phyloP scores from a whole-genome alignment of 176 grass and related monocot species.

The Metroxylon sagu region DNA sequence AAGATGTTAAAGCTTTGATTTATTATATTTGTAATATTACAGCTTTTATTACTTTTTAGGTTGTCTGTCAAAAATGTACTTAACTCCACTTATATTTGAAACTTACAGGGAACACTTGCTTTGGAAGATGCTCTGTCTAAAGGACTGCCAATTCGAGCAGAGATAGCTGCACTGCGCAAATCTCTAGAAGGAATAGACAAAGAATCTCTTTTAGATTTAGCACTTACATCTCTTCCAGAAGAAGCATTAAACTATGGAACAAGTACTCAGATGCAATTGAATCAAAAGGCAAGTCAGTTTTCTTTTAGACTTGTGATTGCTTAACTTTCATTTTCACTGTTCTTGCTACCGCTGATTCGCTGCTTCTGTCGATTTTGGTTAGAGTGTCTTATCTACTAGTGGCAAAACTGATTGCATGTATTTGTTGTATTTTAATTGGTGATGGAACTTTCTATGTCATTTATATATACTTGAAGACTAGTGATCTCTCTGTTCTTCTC shows the following conservation, averaged over 20 bases:
- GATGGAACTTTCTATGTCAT: too few species aligned
- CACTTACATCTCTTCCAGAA: conserved; percentile 76
- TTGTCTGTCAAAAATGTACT: too few species aligned
- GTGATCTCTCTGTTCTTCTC: too few species aligned
- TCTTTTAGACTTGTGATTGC: conserved; percentile 2
- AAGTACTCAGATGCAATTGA: conserved; percentile 62
- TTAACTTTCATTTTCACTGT: background rate
- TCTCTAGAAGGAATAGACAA: conserved; percentile 91
- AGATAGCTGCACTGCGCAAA: conserved; percentile 57
- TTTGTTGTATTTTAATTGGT: too few species aligned
- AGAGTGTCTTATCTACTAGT: too few species aligned
- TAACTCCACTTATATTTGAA: conserved; percentile 1
- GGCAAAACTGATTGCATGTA: too few species aligned
- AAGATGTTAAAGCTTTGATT: background rate
- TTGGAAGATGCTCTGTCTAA: conserved; percentile 82
- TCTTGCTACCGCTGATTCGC: too few species aligned
- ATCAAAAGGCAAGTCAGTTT: conserved; percentile 51
- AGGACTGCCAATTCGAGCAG: conserved; percentile 61
- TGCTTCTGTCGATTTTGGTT: too few species aligned
- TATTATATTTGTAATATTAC: background rate
- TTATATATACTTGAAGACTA: too few species aligned
- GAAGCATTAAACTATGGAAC: conserved; percentile 72
- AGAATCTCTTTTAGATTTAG: conserved; percentile 79
- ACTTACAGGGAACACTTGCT: conserved; percentile 60
- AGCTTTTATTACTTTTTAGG: too few species aligned